Conservation (phyloP, 2,329 filamentous ascomycete genomes). For the Alternaria panax region DNA sequence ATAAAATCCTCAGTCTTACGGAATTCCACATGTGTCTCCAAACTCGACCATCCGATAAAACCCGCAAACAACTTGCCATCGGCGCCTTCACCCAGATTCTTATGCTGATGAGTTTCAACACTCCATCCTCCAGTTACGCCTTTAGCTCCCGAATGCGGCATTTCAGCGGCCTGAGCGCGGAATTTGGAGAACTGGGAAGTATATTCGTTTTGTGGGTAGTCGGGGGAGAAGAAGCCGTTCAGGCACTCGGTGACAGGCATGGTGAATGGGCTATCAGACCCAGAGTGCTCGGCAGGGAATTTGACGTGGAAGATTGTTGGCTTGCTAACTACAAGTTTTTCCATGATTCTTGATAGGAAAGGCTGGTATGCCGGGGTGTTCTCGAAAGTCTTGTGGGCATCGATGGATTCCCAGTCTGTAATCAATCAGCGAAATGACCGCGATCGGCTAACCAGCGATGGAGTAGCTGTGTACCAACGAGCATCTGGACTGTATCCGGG, state of each 20-base stretch:
- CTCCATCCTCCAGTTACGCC: conserved; percentile 47
- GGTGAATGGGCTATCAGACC: conserved; percentile 39
- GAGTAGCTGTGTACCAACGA: conserved; percentile 50
- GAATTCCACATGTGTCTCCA: conserved; percentile 59
- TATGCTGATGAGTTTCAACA: conserved; percentile 36
- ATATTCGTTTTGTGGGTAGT: conserved; percentile 32
- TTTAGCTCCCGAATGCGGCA: conserved; percentile 33
- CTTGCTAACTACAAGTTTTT: conserved; percentile 35
- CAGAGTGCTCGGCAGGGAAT: conserved; percentile 26
- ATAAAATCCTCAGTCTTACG: conserved; percentile 56
- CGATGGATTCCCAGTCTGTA: conserved; percentile 55
- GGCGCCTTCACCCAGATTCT: conserved; percentile 27
- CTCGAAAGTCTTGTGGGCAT: conserved; percentile 53
- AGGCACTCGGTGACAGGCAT: conserved; percentile 61
- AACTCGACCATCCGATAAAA: conserved; percentile 61
- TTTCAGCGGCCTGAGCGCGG: conserved; percentile 41
- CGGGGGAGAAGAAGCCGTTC: conserved; percentile 53
- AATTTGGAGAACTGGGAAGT: conserved; percentile 50
- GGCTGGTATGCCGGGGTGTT: conserved; percentile 46
- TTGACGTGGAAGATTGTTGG: conserved; percentile 47
- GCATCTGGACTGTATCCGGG: conserved; percentile 46
- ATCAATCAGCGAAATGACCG: not conserved
- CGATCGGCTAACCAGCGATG: not conserved
- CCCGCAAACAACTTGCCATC: conserved; percentile 52
- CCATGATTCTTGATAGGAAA: conserved; percentile 45